phyloP scores from a whole-genome alignment of 78 protist species.

The Speleostelium caveatum region DNA sequence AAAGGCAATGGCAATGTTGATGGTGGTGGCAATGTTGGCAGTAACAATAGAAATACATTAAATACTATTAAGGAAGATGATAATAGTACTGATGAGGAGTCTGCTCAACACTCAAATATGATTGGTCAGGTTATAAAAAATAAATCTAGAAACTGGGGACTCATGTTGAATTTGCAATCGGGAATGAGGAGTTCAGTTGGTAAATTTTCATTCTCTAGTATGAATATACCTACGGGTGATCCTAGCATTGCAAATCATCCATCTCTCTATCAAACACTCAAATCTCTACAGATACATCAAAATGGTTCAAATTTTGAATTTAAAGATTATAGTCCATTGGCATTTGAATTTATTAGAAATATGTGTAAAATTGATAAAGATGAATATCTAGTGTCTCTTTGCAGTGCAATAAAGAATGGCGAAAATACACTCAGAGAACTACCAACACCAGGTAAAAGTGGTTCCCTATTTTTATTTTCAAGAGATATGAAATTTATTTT shows the following conservation, averaged over 20 bases:
- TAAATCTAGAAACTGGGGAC: neutral
- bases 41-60: too few relatives aligned
- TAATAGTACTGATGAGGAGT: too few relatives aligned
- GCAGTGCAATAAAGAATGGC: neutral
- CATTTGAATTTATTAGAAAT: slow-evolving; percentile 47
- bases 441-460: slow-evolving; percentile 93
- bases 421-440: slow-evolving; percentile 46
- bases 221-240: neutral
- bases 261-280: neutral
- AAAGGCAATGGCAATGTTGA: too few relatives aligned
- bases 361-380: slow-evolving; percentile 53
- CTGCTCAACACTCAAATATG: too few relatives aligned
- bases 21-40: too few relatives aligned
- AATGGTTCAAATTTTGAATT: slow-evolving; percentile 48
- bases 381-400: slow-evolving; percentile 9
- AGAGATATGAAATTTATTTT: slow-evolving; percentile 87
- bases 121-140: neutral
- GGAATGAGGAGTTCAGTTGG: slow-evolving; percentile 15
- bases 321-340: slow-evolving; percentile 85
- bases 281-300: neutral
- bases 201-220: neutral
- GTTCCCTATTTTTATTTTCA: slow-evolving; percentile 89
- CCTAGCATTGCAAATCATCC: neutral
- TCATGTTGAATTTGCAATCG: slow-evolving; percentile 16
- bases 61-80: too few relatives aligned